phyloP scores from a whole-genome alignment of 2,329 filamentous ascomycete species.

The Parastagonospora nodorum region DNA sequence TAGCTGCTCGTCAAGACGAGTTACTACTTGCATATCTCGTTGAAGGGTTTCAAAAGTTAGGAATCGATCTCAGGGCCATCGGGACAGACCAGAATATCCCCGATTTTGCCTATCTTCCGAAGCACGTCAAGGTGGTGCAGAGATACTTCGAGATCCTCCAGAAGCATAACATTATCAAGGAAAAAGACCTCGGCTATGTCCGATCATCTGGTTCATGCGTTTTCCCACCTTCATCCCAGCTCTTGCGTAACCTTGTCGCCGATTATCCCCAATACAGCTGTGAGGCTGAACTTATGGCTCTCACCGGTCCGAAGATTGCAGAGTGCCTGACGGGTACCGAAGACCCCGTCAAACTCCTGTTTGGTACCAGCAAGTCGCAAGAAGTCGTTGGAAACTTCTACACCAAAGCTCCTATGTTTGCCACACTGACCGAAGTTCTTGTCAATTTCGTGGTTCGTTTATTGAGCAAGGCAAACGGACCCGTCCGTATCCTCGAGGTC shows the following conservation, averaged over 20 bases:
- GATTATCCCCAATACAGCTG: slow-evolving; percentile 13
- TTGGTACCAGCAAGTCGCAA: slow-evolving; percentile 11
- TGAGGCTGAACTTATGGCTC: slow-evolving; percentile 13
- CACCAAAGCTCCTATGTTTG: slow-evolving; percentile 20
- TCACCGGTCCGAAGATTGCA: slow-evolving; percentile 15
- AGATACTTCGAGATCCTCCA: slow-evolving; percentile 13
- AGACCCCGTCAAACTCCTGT: slow-evolving; percentile 19
- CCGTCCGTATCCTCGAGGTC: not conserved
- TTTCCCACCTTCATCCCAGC: not conserved
- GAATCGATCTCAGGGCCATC: slow-evolving; percentile 6
- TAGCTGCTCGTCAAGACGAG: slow-evolving; percentile 12
- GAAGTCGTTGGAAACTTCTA: slow-evolving; percentile 21
- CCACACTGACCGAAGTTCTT: slow-evolving; percentile 18
- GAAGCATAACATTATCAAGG: slow-evolving; percentile 8
- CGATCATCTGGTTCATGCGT: not conserved
- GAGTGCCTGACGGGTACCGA: slow-evolving; percentile 14
- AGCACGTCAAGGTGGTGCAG: slow-evolving; percentile 9
- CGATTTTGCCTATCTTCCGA: slow-evolving; percentile 4
- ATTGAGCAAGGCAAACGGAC: slow-evolving; percentile 1
- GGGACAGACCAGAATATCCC: slow-evolving; percentile 6
- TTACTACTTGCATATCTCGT: slow-evolving; percentile 18
- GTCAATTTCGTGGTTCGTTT: slow-evolving; percentile 10
- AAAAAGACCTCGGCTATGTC: slow-evolving; percentile 1
- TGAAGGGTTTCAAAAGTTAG: slow-evolving; percentile 15
- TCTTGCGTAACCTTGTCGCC: not conserved